Conservation (phyloP, 2,329 filamentous ascomycete species). For the Epichloe sylvatica region DNA sequence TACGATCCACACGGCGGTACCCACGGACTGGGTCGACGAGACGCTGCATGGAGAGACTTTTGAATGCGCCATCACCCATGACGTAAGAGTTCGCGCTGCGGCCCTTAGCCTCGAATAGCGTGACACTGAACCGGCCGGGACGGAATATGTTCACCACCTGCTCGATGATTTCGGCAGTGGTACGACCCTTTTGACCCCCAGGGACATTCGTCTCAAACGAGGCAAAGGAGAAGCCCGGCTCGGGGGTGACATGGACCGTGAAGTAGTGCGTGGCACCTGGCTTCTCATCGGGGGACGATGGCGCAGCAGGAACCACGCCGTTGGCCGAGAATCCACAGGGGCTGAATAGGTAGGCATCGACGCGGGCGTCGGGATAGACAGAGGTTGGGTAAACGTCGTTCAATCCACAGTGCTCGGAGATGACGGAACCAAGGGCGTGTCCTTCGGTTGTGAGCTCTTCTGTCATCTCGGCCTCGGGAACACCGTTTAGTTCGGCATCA, state of each 20-base stretch:
- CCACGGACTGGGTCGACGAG: constrained; percentile 68
- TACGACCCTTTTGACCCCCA: constrained; percentile 78
- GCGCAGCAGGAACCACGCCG: constrained; percentile 73
- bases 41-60: constrained; percentile 27
- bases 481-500: constrained; percentile 39
- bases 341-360: constrained; percentile 92
- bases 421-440: constrained; percentile 80
- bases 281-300: constrained; percentile 19
- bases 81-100: constrained; percentile 29
- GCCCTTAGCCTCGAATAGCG: constrained; percentile 81
- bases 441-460: constrained; percentile 82
- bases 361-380: constrained; percentile 80
- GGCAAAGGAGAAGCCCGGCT: constrained; percentile 92
- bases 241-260: constrained; percentile 89
- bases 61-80: constrained; percentile 26
- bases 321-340: constrained; percentile 97
- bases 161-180: constrained; percentile 80
- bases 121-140: constrained; percentile 94
- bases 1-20: constrained; percentile 81
- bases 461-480: constrained; percentile 34
- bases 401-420: constrained; percentile 80
- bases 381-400: constrained; percentile 76
- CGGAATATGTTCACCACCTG: constrained; percentile 94
- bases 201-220: constrained; percentile 98
- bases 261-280: constrained; percentile 68